These are phyloP conservation scores for Apiotrichum domesticum DNA, from an alignment of 1,284 basidiomycete species.

Conservation along the genomic window DNA sequence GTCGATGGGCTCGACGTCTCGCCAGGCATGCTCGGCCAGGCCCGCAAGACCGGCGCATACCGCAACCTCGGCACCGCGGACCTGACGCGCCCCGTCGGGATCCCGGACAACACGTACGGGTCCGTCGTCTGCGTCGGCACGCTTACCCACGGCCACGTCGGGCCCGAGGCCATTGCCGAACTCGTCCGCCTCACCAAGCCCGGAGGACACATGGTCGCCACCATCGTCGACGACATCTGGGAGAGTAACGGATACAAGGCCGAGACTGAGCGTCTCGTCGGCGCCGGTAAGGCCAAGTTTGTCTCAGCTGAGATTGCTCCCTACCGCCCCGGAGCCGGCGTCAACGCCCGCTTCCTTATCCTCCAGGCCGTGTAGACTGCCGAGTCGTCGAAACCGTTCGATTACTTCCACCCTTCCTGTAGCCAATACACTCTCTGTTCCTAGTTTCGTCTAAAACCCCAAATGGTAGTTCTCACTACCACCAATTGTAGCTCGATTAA, in stretches of 20 bases:
- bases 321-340: constrained; percentile 6
- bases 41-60: constrained; percentile 8
- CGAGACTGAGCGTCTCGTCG: neutral
- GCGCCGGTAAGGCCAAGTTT: neutral
- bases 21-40: constrained; percentile 7
- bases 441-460: too few relatives aligned
- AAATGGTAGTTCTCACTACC: too few relatives aligned
- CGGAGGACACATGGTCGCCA: constrained; percentile 5
- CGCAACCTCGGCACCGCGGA: constrained; percentile 1
- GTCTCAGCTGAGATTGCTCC: constrained; percentile 1
- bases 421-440: too few relatives aligned
- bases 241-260: neutral
- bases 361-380: neutral
- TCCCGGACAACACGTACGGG: constrained; percentile 2
- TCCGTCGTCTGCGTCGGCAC: constrained; percentile 11
- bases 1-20: constrained; percentile 12
- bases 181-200: constrained; percentile 7
- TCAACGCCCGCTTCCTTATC: constrained; percentile 6
- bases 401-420: too few relatives aligned
- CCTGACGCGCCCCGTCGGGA: constrained; percentile 2
- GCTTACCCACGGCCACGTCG: constrained; percentile 14
- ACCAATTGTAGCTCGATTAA: too few relatives aligned
- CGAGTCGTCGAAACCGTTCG: too few relatives aligned
- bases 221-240: constrained; percentile 11
- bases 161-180: constrained; percentile 6